These are phyloP conservation scores for Candida maltosa DNA, from an alignment of 805 yeast genomes.

Conservation along the genomic window DNA sequence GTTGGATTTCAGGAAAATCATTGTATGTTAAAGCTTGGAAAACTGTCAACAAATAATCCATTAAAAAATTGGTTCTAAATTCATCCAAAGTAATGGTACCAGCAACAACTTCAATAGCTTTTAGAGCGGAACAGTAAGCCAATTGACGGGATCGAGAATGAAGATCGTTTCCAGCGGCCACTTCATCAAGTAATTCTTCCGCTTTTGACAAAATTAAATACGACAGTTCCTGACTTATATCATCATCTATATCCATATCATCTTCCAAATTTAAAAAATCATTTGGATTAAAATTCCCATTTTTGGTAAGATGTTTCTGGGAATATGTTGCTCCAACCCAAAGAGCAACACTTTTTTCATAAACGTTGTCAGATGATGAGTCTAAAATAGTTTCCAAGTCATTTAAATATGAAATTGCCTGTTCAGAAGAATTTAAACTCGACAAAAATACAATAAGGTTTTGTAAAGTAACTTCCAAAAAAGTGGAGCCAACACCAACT, in stretches of 20 bases:
- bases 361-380: slow-evolving; percentile 2
- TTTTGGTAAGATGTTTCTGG: slow-evolving; percentile 2
- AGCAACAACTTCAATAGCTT: slow-evolving; percentile 37
- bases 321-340: slow-evolving; percentile 30
- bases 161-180: slow-evolving; percentile 1
- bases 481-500: slow-evolving; percentile 10
- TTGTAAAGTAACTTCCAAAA: slow-evolving; percentile 19
- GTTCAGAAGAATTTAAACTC: slow-evolving; percentile 5
- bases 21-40: slow-evolving; percentile 65
- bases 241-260: slow-evolving; percentile 8
- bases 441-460: slow-evolving; percentile 10
- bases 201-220: slow-evolving; percentile 34
- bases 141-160: slow-evolving; percentile 16
- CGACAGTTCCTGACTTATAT: slow-evolving; percentile 17
- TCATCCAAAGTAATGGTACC: slow-evolving; percentile 20
- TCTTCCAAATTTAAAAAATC: slow-evolving; percentile 25
- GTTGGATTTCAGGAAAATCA: slow-evolving; percentile 42
- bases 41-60: slow-evolving; percentile 70
- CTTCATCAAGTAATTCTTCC: slow-evolving; percentile 25
- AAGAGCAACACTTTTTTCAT: slow-evolving; percentile 17
- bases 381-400: slow-evolving; percentile 15
- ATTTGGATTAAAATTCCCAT: slow-evolving; percentile 17
- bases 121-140: slow-evolving; percentile 40
- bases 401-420: background rate
- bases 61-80: slow-evolving; percentile 50